Evolutionary conservation across 140 eudicot genomes (phyloP).

Genomic region (Stevia rebaudiana): DNA sequence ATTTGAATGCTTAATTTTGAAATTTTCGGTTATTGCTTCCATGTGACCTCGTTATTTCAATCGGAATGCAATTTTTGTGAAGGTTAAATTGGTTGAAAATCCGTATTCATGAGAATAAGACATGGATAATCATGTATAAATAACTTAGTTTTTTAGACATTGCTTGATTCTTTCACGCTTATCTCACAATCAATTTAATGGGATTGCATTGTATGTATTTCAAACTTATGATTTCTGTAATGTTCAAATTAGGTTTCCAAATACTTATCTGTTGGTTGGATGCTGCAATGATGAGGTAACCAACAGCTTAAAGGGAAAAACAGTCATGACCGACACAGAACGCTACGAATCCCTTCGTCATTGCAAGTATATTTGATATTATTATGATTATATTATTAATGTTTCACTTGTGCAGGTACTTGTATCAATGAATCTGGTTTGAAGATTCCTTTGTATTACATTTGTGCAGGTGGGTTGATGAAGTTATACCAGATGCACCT

Average conservation of each 20-base stretch:
- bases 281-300: conserved; percentile 87
- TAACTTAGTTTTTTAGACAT: neutral
- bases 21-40: neutral
- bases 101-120: neutral
- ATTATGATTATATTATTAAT: neutral
- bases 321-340: conserved; percentile 80
- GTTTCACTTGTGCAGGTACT: neutral
- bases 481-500: conserved; percentile 99
- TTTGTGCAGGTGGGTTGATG: conserved; percentile 96
- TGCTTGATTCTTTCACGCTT: neutral
- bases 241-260: conserved; percentile 53
- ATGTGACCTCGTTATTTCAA: neutral
- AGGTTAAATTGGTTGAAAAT: neutral
- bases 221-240: neutral
- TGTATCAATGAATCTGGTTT: conserved; percentile 9
- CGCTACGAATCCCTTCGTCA: conserved; percentile 96
- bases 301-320: conserved; percentile 81
- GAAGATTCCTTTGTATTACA: neutral
- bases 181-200: neutral
- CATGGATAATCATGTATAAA: neutral
- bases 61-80: neutral
- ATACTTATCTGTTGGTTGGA: conserved; percentile 77
- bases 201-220: neutral
- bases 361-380: conserved; percentile 58
- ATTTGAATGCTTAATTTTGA: neutral